Conservation (phyloP, 768 basidiomycete genomes). For the Boletus rufocinnamomeus region DNA sequence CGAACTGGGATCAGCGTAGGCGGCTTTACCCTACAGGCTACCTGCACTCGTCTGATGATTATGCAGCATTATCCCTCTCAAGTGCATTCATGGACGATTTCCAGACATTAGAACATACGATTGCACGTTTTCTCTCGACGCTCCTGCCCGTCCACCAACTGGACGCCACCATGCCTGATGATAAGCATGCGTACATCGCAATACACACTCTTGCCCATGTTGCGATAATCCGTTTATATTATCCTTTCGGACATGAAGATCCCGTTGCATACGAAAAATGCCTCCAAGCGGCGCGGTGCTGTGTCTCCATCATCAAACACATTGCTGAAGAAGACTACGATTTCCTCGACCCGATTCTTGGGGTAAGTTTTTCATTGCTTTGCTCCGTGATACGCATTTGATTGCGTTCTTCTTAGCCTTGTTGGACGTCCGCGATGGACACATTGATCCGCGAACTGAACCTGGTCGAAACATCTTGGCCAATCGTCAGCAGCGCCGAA, state of each 20-base stretch:
- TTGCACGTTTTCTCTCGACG: slow-evolving; percentile 62
- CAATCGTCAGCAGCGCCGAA: slow-evolving; percentile 56
- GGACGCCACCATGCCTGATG: slow-evolving; percentile 52
- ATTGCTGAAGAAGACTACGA: slow-evolving; percentile 64
- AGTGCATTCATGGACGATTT: slow-evolving; percentile 57
- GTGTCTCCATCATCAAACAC: slow-evolving; percentile 60
- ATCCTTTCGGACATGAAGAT: slow-evolving; percentile 61
- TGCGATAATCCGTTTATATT: slow-evolving; percentile 66
- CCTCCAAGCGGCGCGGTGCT: slow-evolving; percentile 60
- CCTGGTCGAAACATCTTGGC: slow-evolving; percentile 63
- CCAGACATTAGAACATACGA: slow-evolving; percentile 61
- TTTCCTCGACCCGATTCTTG: slow-evolving; percentile 77
- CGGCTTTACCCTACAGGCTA: slow-evolving; percentile 21
- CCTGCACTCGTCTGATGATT: slow-evolving; percentile 25
- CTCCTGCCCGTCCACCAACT: slow-evolving; percentile 67
- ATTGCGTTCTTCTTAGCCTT: slow-evolving; percentile 46
- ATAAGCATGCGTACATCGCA: slow-evolving; percentile 59
- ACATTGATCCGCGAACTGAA: slow-evolving; percentile 68
- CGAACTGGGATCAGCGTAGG: slow-evolving; percentile 63
- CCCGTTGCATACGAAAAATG: slow-evolving; percentile 66
- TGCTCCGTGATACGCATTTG: slow-evolving; percentile 8
- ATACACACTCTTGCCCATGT: slow-evolving; percentile 68
- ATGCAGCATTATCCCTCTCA: slow-evolving; percentile 46
- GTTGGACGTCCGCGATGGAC: slow-evolving; percentile 72
- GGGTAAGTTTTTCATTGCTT: slow-evolving; percentile 47